Evolutionary conservation across 208 protist species (phyloP).

Genomic region (Tritrichomonas musculus): DNA sequence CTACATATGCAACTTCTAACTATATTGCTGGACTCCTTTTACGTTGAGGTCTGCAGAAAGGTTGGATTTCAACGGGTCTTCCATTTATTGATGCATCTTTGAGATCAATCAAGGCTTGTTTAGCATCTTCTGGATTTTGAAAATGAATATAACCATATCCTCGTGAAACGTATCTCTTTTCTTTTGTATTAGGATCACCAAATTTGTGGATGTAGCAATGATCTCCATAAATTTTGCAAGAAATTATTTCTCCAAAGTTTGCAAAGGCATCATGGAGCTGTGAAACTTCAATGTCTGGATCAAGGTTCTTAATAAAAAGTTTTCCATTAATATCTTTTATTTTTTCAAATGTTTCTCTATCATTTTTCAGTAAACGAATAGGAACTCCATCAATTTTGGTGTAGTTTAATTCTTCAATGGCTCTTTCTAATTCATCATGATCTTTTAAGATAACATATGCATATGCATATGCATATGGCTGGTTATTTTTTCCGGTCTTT

Average conservation of each 20-base stretch:
- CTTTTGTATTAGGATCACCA: no score
- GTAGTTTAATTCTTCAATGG: not conserved
- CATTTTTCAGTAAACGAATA: not conserved
- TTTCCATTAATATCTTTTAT: not conserved
- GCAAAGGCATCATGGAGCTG: not conserved
- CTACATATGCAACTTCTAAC: no score
- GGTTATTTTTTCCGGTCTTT: no score
- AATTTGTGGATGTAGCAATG: no score
- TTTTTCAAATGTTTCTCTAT: not conserved
- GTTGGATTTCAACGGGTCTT: not conserved
- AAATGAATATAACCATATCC: conserved; percentile 24
- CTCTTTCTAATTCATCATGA: not conserved
- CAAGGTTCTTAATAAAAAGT: not conserved
- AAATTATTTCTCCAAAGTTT: conserved; percentile 28
- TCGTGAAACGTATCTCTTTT: not conserved
- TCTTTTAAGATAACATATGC: not conserved
- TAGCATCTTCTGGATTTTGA: not conserved
- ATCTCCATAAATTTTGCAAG: conserved; percentile 33
- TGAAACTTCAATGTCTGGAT: not conserved
- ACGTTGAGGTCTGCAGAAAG: not conserved
- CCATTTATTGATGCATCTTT: not conserved
- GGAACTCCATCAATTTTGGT: not conserved
- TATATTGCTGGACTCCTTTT: no score
- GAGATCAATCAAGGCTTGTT: not conserved
- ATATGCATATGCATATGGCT: not conserved